Percentiles rank a stretch among this genome's conserved stretches.
These are phyloP conservation scores for Gracilaria caudata DNA, from an alignment of 23 red algal genomes.

Conservation along the genomic window DNA sequence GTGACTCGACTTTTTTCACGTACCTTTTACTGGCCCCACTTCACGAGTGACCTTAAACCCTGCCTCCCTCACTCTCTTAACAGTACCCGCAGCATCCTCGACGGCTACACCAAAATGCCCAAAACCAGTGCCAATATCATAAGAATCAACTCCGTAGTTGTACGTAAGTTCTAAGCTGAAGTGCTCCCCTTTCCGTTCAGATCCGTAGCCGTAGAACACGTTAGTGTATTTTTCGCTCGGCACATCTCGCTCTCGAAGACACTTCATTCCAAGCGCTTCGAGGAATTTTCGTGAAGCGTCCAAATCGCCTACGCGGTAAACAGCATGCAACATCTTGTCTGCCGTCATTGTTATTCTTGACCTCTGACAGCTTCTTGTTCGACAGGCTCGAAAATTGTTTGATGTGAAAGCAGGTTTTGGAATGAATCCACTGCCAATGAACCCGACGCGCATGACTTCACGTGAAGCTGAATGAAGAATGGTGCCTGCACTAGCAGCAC, in stretches of 20 bases:
- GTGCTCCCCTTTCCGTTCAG: constrained; percentile 68
- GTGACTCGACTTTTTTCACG: not conserved
- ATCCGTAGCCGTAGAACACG: constrained; percentile 76
- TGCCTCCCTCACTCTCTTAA: constrained; percentile 41
- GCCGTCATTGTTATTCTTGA: constrained; percentile 17
- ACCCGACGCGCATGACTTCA: constrained; percentile 1
- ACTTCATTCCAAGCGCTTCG: constrained; percentile 72
- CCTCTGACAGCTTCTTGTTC: not conserved
- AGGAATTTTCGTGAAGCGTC: constrained; percentile 57
- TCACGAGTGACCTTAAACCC: constrained; percentile 65
- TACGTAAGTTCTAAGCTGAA: constrained; percentile 77
- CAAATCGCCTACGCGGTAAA: constrained; percentile 81
- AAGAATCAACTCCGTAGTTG: constrained; percentile 78
- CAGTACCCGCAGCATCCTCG: constrained; percentile 17
- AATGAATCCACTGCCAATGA: not conserved
- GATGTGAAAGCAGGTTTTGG: not conserved
- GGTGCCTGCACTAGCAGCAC: no score
- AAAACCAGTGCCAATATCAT: constrained; percentile 70
- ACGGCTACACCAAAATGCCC: constrained; percentile 74
- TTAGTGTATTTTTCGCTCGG: constrained; percentile 70
- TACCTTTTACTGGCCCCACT: constrained; percentile 62
- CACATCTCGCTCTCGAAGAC: constrained; percentile 66
- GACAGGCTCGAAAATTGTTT: not conserved
- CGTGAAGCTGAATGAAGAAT: not conserved
- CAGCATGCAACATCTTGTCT: constrained; percentile 79